phyloP scores from a whole-genome alignment of 1,139 yeast species.

The Meyerozyma athensensis region DNA sequence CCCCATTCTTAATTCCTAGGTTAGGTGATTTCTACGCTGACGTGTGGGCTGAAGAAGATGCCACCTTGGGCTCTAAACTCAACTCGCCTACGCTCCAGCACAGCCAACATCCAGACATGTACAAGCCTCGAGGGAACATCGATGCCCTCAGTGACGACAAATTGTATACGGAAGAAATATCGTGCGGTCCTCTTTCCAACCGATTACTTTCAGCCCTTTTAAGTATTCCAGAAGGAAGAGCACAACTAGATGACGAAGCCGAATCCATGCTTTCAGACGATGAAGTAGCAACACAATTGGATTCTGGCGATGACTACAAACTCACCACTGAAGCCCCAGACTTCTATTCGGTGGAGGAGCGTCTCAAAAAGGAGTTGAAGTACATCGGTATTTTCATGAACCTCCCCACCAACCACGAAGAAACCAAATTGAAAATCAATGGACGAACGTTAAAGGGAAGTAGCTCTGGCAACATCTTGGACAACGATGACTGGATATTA shows the following conservation, averaged over 20 bases:
- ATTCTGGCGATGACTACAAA: slow-evolving; percentile 33
- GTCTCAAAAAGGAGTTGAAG: slow-evolving; percentile 80
- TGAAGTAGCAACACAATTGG: slow-evolving; percentile 36
- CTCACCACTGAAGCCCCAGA: slow-evolving; percentile 42
- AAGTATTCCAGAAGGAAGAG: slow-evolving; percentile 43
- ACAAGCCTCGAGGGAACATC: slow-evolving; percentile 60
- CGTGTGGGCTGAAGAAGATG: slow-evolving; percentile 83
- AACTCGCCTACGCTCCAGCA: slow-evolving; percentile 35
- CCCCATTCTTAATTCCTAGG: slow-evolving; percentile 75
- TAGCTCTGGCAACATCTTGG: slow-evolving; percentile 36
- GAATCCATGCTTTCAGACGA: slow-evolving; percentile 17
- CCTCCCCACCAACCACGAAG: slow-evolving; percentile 32
- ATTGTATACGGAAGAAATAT: slow-evolving; percentile 67
- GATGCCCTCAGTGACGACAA: slow-evolving; percentile 57
- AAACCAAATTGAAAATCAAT: slow-evolving; percentile 17
- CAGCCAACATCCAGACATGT: slow-evolving; percentile 29
- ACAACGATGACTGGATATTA: slow-evolving; percentile 69
- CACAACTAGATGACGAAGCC: slow-evolving; percentile 20
- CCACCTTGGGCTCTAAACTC: slow-evolving; percentile 37
- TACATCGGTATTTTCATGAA: slow-evolving; percentile 89
- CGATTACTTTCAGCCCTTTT: slow-evolving; percentile 79
- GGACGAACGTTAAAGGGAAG: slow-evolving; percentile 19
- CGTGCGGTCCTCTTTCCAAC: slow-evolving; percentile 91
- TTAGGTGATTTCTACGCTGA: slow-evolving; percentile 79
- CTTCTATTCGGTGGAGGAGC: slow-evolving; percentile 77